Base-by-base conservation (phyloP, 2,329 filamentous ascomycete genomes). In the Myriosclerotinia scirpicola region DNA sequence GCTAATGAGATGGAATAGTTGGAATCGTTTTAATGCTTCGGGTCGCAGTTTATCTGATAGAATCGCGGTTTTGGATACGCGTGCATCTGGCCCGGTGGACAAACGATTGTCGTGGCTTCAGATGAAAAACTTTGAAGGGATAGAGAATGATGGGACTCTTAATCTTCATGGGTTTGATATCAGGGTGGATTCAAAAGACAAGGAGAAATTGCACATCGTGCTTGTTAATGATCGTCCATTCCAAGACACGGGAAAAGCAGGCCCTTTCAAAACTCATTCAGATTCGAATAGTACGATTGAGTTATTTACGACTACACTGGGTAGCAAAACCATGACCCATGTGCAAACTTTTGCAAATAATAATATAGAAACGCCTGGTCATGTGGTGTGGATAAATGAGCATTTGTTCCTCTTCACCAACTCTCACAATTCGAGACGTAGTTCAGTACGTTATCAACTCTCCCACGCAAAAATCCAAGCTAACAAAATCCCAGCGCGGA, bases 321-420 rank as follows among this genome's bases (percentile, higher is more conserved):
- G 71, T 5, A 72, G 72, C 9, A 64, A 71, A 2, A 72, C 42
- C 2, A 74, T 79, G 71, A 68, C 67, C 36, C 74, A 79, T 65
- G 69, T 77, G 8, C 73, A 74, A 44, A 78, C 77, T 1, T 75
- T 76, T 30, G 52, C 69, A 7, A 40, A 75, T 42, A 70, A 73
- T 22, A 66, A 70, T 20, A 76, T 79, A 44, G 60, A 74, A 34
- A 75, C 76, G 3, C 75, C 78, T 9, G 78, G 79, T 65, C 72
- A 74, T n/a, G 66, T 78, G n/a, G 74, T 75, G 6, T 76, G 77
- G 68, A 70, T 74, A 0, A 71, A 69, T 26, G 75, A 76, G 58
- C 71, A 77, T 50, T 71, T 74, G 2, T 78, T 79, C 61, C 69
- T 77, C n/a, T 74, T 78, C 53, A 77, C 77, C 2, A 79, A 79